Percentiles rank a stretch among this genome's conserved stretches.
phyloP scores from a whole-genome alignment of 306 rosid genomes.

The Fagus sylvatica region DNA sequence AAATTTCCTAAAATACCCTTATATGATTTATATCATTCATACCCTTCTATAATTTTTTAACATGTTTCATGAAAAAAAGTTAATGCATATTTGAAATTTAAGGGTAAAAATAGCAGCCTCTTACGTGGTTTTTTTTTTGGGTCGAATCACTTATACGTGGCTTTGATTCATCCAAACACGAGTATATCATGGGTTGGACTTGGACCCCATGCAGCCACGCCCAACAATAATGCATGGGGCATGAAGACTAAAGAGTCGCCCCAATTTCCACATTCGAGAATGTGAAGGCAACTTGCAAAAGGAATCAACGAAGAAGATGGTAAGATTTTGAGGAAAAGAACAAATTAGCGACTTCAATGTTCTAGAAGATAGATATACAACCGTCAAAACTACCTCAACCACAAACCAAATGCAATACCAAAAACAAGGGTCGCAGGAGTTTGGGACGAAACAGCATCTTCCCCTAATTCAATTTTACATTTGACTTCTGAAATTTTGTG shows the following conservation, averaged over 20 bases:
- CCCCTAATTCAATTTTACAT: background rate
- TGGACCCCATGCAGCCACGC: background rate
- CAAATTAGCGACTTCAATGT: background rate
- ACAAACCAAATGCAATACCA: background rate
- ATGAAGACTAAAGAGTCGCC: background rate
- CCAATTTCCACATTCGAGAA: background rate
- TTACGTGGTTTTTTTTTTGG: too few species aligned
- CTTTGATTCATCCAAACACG: too few species aligned
- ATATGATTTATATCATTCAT: too few species aligned
- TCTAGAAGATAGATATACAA: background rate
- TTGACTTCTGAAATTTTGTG: background rate
- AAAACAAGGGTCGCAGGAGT: background rate
- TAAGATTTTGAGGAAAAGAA: background rate
- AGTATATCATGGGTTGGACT: too few species aligned
- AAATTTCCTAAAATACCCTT: too few species aligned
- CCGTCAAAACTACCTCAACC: conserved; percentile 19
- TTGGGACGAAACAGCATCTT: background rate
- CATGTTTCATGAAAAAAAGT: too few species aligned
- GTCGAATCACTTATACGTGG: too few species aligned
- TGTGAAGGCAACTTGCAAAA: background rate
- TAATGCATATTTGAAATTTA: too few species aligned
- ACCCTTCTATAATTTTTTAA: too few species aligned
- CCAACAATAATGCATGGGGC: background rate
- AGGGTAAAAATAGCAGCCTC: too few species aligned
- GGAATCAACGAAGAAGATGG: background rate